A percentile compares a stretch with the other conserved stretches of the same genome.
Conservation (phyloP, 73 alveolate species). For the Tetrahymena borealis region DNA sequence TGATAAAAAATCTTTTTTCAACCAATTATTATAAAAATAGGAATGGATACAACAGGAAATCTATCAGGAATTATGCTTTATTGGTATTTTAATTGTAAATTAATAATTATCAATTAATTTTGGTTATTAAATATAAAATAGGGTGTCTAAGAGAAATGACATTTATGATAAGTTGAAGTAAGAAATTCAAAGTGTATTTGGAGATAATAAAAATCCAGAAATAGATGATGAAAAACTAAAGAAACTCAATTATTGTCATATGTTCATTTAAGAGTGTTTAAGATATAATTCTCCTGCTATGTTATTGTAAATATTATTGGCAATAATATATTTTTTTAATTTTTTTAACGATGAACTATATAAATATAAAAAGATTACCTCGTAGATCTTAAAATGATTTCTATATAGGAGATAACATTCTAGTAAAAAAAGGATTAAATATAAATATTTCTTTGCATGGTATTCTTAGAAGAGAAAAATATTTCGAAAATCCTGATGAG, state of each 20-base stretch:
- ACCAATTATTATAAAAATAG: too few species aligned
- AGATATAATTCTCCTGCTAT: neutral
- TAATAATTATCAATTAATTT: neutral
- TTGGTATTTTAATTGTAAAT: neutral
- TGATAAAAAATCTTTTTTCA: too few species aligned
- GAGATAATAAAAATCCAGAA: neutral
- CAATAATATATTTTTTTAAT: neutral
- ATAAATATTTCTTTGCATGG: slow-evolving; percentile 2
- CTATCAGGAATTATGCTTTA: neutral
- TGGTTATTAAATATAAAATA: neutral
- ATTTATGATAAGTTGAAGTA: neutral
- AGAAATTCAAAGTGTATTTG: neutral
- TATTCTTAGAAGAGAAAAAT: neutral
- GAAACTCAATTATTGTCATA: neutral
- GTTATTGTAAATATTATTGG: neutral
- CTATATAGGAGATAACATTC: slow-evolving; percentile 14
- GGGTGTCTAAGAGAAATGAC: neutral
- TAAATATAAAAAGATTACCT: neutral
- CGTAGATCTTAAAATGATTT: neutral
- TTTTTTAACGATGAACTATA: neutral
- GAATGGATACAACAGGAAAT: neutral
- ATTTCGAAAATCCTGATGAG: slow-evolving; percentile 6
- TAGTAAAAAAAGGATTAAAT: slow-evolving; percentile 8
- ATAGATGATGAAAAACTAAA: neutral
- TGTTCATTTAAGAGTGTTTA: neutral